Base-by-base conservation (phyloP, 2,329 filamentous ascomycete genomes). In the Fusarium haematococcum region DNA sequence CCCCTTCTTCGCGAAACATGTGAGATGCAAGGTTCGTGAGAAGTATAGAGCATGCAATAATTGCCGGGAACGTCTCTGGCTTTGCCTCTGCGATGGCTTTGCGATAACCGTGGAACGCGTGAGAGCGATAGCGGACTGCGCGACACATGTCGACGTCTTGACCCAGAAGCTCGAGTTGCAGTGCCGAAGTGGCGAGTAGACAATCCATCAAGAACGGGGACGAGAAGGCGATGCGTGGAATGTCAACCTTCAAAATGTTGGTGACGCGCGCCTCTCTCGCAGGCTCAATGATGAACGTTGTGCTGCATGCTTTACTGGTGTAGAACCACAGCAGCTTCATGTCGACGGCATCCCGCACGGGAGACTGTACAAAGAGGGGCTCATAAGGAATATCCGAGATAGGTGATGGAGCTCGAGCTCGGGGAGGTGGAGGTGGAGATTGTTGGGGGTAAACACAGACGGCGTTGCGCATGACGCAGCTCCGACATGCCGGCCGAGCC, bases 371-470 rank as follows among this genome's bases (percentile, higher is more conserved):
- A 20, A 57, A 57, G 32, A 57, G 32, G 23, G 54, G 54, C 23
- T 57, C 45, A 50, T 50, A 7, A 18, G 45, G 45, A 16, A 50
- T 50, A 50, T 27, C 27, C 6, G 48, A 20, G 27, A 32, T 18
- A 14, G 48, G 48, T 27, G 11, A 30, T 37, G 52, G 52, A 57
- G 32, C 11, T 56, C 18, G 27, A 11, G 25, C 48, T 30, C 20
- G 20, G 11, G n/a, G 52, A 57, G 52, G 30, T 35, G n/a, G 52
- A 57, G 52, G 30, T 35, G 52, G 32, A 23, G 33, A 25, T n/a
- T 30, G 48, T 52, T 32, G 48, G 27, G 68, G 68, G 7, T 70
- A 70, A 20, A 41, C 10, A 16, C 57, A 60, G 16, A n/a, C 11
- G 10, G 25, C 27, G 16, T 60, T 60, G 7, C 35, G 35, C 35